Base-by-base conservation (phyloP, 1,284 basidiomycete genomes). In the Leccinum variabile region DNA sequence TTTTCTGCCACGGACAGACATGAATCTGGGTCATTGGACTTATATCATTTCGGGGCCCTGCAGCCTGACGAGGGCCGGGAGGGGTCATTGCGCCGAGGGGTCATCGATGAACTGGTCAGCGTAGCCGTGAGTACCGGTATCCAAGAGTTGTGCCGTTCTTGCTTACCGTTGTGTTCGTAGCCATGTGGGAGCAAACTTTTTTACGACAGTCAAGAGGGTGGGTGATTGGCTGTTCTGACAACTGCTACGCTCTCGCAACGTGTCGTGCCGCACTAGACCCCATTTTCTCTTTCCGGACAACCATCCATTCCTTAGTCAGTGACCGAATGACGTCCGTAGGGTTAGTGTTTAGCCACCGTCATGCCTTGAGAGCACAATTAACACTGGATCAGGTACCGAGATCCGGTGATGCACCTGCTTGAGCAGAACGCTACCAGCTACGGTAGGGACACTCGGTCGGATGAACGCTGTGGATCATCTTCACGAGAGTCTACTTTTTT, bases 51-150 rank as follows among this genome's bases (percentile, higher is more conserved):
- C 18, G 25, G 9, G 6, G 32, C 50, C 30, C 10, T 32, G n/a
- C 41, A 44, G 41, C 41, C 2, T 18, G 41, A 44, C 41, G n/a
- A 44, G 39, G 14, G 4, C 5, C n/a, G 9, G 41, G 10, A 44
- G 41, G 41, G 41, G 35, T 37, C 35, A 14, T 2, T 37, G 35
- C 13, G 35, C 35, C 6, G 35, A 37, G 35, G 35, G 35, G 35
- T 37, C 35, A 37, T 37, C 35, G 6, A 37, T 13, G 14, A 6
- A 37, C 35, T 37, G 35, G 35, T 46, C 32, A 22, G 39, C 18
- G 6, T 37, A 32, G 41, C n/a, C 25, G 52, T 64, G 63, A 59
- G 49, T 30, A 37, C 14, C 35, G 14, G 35, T 37, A 37, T 37
- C 13, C 35, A 37, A 37, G 14, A 14, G 35, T 37, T 37, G 35